Base-by-base conservation (phyloP, 2,329 filamentous ascomycete genomes). In the Aureobasidium sp. region DNA sequence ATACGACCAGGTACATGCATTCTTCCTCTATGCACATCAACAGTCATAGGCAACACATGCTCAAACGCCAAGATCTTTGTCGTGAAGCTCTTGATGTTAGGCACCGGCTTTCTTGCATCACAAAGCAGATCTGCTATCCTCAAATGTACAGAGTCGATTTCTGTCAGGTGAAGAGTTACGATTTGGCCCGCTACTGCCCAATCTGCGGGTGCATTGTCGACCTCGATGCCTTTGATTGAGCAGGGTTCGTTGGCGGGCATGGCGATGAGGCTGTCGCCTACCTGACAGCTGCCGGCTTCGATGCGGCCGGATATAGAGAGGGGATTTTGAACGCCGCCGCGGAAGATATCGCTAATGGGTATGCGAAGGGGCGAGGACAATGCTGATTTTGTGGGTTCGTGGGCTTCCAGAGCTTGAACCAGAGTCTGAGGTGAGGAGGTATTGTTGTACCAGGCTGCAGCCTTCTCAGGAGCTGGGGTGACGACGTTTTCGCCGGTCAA, bases 181-280 rank as follows among this genome's bases (percentile, higher is more conserved):
- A 94, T 96, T 70, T 97, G 91, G 1, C 93, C 93, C 0, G 93
- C 92, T 14, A 97, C 91, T 0, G 90, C 91, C 91, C 91, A 99
- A 63, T 96, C 91, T 13, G 82, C 83, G 1, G 83, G 76, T 55
- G 89, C 83, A 27, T 85, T 82, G 70, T 93, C 88, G 10, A 91
- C 82, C 71, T 94, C 87, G 51, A 99, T 80, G 3, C 85, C 87
- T 71, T 93, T 96, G 73, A 97, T 82, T 55, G 85, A 85, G 1
- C 90, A 92, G 41, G 83, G 87, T 71, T 97, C 89, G 29, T 86
- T 86, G 59, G 89, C 89, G 0, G 94, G 94, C 72, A 95, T 88
- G 2, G 90, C 83, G 5, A 92, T 72, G 14, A 97, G 77, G 1
- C 82, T 81, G 69, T 99, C 94, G 27, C 93, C 94, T 16, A 88